Evolutionary conservation across 768 basidiomycete species (phyloP), one percentile per base, ranked within the genome.

Genomic region (Glaciozyma martinii): DNA sequence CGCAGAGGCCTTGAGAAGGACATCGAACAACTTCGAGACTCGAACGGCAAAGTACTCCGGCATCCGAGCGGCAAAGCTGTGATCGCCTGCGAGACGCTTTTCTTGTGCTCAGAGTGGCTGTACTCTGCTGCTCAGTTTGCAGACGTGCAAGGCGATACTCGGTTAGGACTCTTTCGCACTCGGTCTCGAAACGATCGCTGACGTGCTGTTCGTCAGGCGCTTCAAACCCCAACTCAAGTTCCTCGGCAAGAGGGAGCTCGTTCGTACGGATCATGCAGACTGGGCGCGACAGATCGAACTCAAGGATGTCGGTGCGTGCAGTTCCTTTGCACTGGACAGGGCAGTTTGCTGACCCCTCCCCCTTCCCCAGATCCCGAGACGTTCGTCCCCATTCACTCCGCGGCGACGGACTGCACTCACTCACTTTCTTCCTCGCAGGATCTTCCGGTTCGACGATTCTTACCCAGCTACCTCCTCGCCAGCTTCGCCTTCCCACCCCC

Each of bases 381-480:
- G 50, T 52, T 15, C 27, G 50, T 30, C 30, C 3, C 19, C 50
- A 15, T 16, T 15, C 16, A 5, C 16, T 52, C 10, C 27, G 13
- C 12, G 46, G 19, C 4, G 25, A 25, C n/a, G n/a, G n/a, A 12
- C 27, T 27, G 10, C 13, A 29, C 13, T 16, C 5, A 15, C 27
- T 52, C 27, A 15, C 30, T 16, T 15, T 16, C n/a, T 15, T 16
- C n/a, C 10, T 29, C 12, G 15, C 61, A 67, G 66, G 4, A 19
- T 62, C 53, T 59, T 60, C 61, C 27, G 47, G 37, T 67, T 62
- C 59, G 59, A 63, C 54, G 66, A 67, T 59, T 43, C 29, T 25
- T 67, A 67, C 53, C 66, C 66, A 0, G 58, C 44, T 12, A 3
- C 3, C 10, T 23, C 53, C 0, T 46, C 47, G 18, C 37, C 37